Base-by-base conservation (phyloP, 371 early-diverging fungal species). In the Sporodiniella umbellata region DNA sequence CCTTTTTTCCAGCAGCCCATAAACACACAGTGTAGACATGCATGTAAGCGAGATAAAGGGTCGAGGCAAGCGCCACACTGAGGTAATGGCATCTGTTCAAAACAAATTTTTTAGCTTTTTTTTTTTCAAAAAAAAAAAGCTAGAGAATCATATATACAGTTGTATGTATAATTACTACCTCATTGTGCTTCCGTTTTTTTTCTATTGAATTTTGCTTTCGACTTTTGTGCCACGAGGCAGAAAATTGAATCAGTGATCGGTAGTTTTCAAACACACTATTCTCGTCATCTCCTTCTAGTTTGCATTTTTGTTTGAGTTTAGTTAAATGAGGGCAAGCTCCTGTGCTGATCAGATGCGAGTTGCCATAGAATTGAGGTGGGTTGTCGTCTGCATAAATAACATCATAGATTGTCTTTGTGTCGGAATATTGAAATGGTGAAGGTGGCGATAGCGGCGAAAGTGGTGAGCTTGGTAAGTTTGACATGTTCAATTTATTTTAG, bases 11-110 rank as follows among this genome's bases (percentile, higher is more conserved):
- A 83, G 54, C 93, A 93, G 0, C 82, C 83, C 44, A 78, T 61
- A 44, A 62, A 78, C 11, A 75, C 72, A 49, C 86, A 93, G 25
- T 87, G 83, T 7, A 95, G 68, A 62, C 95, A 95, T 0, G 81
- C 86, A 61, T 94, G 93, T 25, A 94, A 70, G 8, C 91, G 65
- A 33, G 83, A 83, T 42, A 80, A 49, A 8, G 82, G 68, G 22
- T 82, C 76, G 8, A 74, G 75, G 65, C 91, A 93, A 6, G 66
- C 60, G 39, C 62, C 56, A 56, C 91, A 92, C 33, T 75, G 62
- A 8, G 90, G 90, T 18, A 79, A 55, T 4, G 90, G 90, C 47
- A 92, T 71, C 79, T 89, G 38, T 21, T 24, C 18, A 8, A 18
- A 12, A 19, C 8, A 18, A 19, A 22, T 18, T 21, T 19, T 3